Base-by-base conservation (phyloP, 225 moss, liverwort and hornwort species). In the Anthoceros angustus region DNA sequence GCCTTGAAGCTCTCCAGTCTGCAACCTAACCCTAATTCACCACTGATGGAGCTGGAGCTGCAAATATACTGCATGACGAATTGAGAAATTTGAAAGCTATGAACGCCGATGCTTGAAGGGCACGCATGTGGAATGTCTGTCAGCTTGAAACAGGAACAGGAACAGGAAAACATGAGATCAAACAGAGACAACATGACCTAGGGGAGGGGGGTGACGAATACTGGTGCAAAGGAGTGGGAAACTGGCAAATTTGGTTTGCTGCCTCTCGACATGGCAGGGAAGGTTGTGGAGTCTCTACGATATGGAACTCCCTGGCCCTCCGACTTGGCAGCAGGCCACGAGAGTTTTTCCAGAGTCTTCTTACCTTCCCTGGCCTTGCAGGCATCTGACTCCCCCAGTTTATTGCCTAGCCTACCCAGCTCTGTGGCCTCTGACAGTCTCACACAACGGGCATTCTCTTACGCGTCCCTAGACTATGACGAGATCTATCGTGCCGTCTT, bases 21-120 rank as follows among this genome's bases (percentile, higher is more conserved):
- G 46, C 46, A 48, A 48, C 46, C 46, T 48, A 48, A 48, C 46
- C 46, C 46, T 48, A 48, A 48, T 48, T 18, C 46, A 48, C 18
- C 12, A 2, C 5, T 6, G 46, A 12, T 48, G 46, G 18, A 32
- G 32, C 32, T 32, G 32, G 4, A 32, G 32, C 32, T 4, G 32
- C 2, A 32, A 32, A 32, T 32, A 4, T 32, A 32, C 32, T 32
- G 32, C 32, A 1, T 32, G 32, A 32, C 32, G 32, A 32, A 32
- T 32, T 32, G 2, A 1, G 32, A 32, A 32, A 32, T 32, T 4
- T 32, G 32, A 32, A 32, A 1, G 32, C 32, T 32, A 32, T 4
- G 4, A 32, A 32, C 4, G 32, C 32, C 32, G 32, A 32, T 32
- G 32, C 32, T 32, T 32, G 32, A 32, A 32, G 32, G 4, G 32